Conservation (phyloP, 805 yeast species). For the Blastobotrys parvus region DNA sequence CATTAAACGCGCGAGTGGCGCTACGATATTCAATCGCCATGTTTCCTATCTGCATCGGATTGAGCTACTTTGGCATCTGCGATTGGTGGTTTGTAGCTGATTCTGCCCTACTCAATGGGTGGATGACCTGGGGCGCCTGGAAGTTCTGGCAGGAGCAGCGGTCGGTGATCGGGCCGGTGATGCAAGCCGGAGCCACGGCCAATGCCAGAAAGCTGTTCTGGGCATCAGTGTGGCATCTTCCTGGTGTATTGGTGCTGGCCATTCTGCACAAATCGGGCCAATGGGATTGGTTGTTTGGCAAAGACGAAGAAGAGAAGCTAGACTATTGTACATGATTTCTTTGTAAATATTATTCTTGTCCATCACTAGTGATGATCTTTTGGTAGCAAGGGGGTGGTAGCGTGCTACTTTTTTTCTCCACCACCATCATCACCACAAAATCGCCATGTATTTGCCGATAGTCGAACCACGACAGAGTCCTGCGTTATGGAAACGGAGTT, state of each 20-base stretch:
- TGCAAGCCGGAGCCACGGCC: conserved; percentile 4
- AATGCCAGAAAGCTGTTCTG: conserved; percentile 78
- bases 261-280: conserved; percentile 93
- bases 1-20: conserved; percentile 86
- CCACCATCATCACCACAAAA: background rate
- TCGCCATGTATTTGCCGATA: background rate
- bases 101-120: conserved; percentile 71
- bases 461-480: background rate
- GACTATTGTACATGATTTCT: background rate
- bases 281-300: conserved; percentile 65
- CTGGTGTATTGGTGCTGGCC: conserved; percentile 80
- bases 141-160: conserved; percentile 83
- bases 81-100: conserved; percentile 78
- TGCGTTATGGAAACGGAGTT: background rate
- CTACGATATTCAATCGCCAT: conserved; percentile 81
- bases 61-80: conserved; percentile 70
- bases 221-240: conserved; percentile 92
- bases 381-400: background rate
- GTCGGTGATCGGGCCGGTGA: conserved; percentile 18
- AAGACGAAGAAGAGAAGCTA: conserved; percentile 5
- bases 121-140: conserved; percentile 75
- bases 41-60: conserved; percentile 87
- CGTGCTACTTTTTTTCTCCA: background rate
- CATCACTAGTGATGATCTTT: background rate
- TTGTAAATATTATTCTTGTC: too few species aligned